Percentiles rank a stretch among this genome's conserved stretches.
phyloP scores from a whole-genome alignment of 2,329 filamentous ascomycete genomes.

The Penicillium glabrum region DNA sequence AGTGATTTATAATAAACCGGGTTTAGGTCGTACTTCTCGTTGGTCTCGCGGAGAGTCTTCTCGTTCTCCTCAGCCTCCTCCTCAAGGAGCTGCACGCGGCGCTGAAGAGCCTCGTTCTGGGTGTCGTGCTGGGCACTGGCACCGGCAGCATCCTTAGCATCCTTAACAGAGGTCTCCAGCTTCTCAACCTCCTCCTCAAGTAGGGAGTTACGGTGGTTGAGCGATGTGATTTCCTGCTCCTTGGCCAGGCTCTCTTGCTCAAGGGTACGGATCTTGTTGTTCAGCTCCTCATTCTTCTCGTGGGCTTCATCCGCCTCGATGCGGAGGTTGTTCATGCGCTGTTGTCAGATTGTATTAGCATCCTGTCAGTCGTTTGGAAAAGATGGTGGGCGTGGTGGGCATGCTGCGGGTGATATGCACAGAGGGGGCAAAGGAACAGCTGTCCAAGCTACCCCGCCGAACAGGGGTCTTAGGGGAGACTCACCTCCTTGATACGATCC shows the following conservation, averaged over 20 bases:
- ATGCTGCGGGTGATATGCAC: constrained; percentile 12
- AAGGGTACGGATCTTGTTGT: constrained; percentile 80
- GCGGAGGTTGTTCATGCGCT: constrained; percentile 96
- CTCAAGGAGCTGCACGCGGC: constrained; percentile 92
- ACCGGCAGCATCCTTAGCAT: constrained; percentile 82
- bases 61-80: constrained; percentile 97
- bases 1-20: background rate
- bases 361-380: constrained; percentile 18
- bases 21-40: constrained; percentile 80
- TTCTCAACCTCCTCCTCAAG: constrained; percentile 92
- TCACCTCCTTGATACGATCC: constrained; percentile 89
- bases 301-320: constrained; percentile 86
- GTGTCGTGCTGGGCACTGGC: constrained; percentile 79
- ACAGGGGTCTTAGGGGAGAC: constrained; percentile 41
- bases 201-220: constrained; percentile 91
- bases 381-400: constrained; percentile 2
- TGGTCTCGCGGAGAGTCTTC: constrained; percentile 93
- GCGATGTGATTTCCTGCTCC: constrained; percentile 96
- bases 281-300: constrained; percentile 81
- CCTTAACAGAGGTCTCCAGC: constrained; percentile 78
- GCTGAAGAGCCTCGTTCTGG: constrained; percentile 87
- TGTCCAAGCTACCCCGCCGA: constrained; percentile 41
- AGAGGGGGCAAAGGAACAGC: constrained; percentile 23
- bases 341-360: constrained; percentile 13
- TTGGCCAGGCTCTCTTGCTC: constrained; percentile 95